phyloP scores from a whole-genome alignment of 495 filamentous ascomycete genomes.

The Penicillium nucicola region DNA sequence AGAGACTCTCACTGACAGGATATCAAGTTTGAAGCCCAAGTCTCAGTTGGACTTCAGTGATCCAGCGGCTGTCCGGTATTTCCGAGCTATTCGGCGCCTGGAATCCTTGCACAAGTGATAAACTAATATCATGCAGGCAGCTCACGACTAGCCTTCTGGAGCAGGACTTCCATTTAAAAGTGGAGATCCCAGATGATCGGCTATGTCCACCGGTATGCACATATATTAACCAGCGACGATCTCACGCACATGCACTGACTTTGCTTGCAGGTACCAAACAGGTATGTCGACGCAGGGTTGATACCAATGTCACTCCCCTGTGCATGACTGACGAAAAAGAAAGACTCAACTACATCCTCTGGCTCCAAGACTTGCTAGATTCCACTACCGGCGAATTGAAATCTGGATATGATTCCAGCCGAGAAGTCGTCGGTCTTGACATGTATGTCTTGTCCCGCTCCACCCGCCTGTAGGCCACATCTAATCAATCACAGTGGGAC shows the following conservation, averaged over 20 bases:
- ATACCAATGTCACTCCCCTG: neutral
- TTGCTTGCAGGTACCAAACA: slow-evolving; percentile 60
- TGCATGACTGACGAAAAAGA: slow-evolving; percentile 1
- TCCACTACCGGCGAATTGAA: slow-evolving; percentile 54
- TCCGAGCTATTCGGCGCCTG: neutral
- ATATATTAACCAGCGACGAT: neutral
- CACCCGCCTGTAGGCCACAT: neutral
- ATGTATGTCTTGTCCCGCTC: slow-evolving; percentile 45
- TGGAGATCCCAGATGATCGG: slow-evolving; percentile 71
- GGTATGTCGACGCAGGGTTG: slow-evolving; percentile 25
- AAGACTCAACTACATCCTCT: slow-evolving; percentile 84
- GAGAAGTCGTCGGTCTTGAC: slow-evolving; percentile 71
- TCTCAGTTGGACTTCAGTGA: slow-evolving; percentile 78
- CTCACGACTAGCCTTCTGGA: slow-evolving; percentile 77
- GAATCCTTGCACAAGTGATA: neutral
- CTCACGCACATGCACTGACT: slow-evolving; percentile 1
- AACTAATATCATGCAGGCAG: slow-evolving; percentile 45
- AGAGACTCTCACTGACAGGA: slow-evolving; percentile 6
- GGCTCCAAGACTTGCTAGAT: slow-evolving; percentile 84
- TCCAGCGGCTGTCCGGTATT: slow-evolving; percentile 67
- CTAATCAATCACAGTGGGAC: slow-evolving; percentile 56
- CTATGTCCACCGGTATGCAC: slow-evolving; percentile 80
- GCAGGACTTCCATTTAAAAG: slow-evolving; percentile 66
- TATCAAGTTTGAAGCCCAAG: slow-evolving; percentile 52
- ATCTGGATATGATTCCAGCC: slow-evolving; percentile 53